Percentiles rank a stretch among this genome's conserved stretches.
Evolutionary conservation across 352 stramenopile genomes (phyloP).

Genomic region (Phytophthora syringae): DNA sequence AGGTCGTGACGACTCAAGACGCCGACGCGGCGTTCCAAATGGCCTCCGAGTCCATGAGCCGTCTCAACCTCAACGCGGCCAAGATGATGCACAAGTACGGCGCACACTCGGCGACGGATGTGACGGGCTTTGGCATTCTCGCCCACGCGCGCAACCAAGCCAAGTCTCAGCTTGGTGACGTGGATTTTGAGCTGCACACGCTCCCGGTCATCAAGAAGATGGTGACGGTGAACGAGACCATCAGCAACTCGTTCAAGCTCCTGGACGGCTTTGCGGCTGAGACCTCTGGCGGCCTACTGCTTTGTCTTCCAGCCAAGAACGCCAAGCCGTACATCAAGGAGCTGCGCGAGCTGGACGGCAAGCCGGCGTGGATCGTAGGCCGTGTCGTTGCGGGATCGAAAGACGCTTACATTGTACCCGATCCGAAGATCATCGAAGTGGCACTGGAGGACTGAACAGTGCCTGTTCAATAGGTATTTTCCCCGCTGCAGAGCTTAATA

Average conservation of each 20-base stretch:
- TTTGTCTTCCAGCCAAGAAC: constrained; percentile 88
- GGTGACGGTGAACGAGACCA: constrained; percentile 85
- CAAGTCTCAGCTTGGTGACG: constrained; percentile 88
- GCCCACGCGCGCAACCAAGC: constrained; percentile 94
- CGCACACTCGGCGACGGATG: constrained; percentile 94
- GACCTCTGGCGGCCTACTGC: constrained; percentile 94
- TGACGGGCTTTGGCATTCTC: constrained; percentile 96
- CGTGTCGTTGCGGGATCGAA: constrained; percentile 81
- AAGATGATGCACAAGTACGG: constrained; percentile 93
- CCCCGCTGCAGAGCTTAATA: too few species aligned
- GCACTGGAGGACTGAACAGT: constrained; percentile 42
- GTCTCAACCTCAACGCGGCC: constrained; percentile 92
- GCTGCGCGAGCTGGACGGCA: constrained; percentile 87
- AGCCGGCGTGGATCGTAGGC: constrained; percentile 94
- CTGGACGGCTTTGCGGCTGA: constrained; percentile 93
- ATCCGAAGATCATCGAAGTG: constrained; percentile 66
- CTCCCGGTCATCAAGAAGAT: constrained; percentile 94
- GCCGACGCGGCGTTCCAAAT: constrained; percentile 91
- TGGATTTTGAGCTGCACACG: constrained; percentile 93
- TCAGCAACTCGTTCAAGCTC: constrained; percentile 94
- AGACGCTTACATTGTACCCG: constrained; percentile 61
- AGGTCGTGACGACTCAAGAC: constrained; percentile 65
- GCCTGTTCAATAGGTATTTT: neutral
- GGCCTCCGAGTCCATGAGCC: constrained; percentile 94
- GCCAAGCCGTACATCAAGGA: constrained; percentile 89